Conservation (phyloP, 106 monocot species). For the Phalaenopsis equestris region DNA sequence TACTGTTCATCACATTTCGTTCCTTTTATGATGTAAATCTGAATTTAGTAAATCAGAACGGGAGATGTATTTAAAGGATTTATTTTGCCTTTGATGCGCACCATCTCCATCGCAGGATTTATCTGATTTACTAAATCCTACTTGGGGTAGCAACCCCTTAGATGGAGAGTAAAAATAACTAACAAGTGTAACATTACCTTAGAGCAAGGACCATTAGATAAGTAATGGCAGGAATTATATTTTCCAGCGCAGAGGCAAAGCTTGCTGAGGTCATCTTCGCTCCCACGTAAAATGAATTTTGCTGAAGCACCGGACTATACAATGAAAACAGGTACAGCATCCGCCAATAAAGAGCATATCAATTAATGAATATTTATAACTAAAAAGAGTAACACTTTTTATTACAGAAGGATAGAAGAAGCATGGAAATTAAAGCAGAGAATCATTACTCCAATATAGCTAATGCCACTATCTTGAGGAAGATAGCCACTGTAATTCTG, state of each 20-base stretch:
- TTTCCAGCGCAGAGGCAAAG: slow-evolving; percentile 49
- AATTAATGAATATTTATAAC: too few relatives aligned
- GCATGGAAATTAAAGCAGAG: background rate
- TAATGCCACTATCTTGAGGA: slow-evolving; percentile 54
- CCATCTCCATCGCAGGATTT: too few relatives aligned
- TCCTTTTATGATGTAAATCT: too few relatives aligned
- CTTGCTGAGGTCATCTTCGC: slow-evolving; percentile 65
- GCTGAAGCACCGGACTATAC: slow-evolving; percentile 71
- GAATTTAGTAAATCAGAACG: too few relatives aligned
- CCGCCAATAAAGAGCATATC: background rate
- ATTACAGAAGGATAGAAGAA: too few relatives aligned
- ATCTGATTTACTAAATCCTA: too few relatives aligned
- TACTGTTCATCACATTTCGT: too few relatives aligned
- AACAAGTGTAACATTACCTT: slow-evolving; percentile 17
- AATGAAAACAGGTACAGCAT: background rate
- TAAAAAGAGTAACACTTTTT: too few relatives aligned
- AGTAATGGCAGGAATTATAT: slow-evolving; percentile 78
- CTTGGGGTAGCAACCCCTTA: background rate
- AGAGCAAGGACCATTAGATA: slow-evolving; percentile 59
- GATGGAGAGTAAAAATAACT: background rate
- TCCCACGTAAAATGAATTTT: slow-evolving; percentile 77
- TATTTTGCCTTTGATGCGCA: too few relatives aligned
- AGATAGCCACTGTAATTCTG: slow-evolving; percentile 43
- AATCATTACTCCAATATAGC: slow-evolving; percentile 56
- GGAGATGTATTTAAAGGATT: too few relatives aligned